These are phyloP conservation scores for Phascolomyces articulosus DNA, from an alignment of 371 early-diverging fungal species.

Conservation along the genomic window DNA sequence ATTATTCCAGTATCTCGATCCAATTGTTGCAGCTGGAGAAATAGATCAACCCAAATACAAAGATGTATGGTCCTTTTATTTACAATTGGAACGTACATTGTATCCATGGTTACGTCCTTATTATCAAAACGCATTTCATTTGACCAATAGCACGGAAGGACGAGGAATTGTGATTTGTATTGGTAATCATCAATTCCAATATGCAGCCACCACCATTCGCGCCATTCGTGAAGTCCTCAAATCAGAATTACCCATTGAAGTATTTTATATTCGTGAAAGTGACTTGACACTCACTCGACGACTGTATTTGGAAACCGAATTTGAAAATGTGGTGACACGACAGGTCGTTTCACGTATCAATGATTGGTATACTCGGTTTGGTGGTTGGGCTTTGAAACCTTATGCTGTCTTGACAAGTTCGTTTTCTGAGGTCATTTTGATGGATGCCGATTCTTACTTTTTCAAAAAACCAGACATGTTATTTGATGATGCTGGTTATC, in stretches of 20 bases:
- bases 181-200: conserved; percentile 64
- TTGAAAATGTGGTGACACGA: conserved; percentile 46
- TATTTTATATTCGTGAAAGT: conserved; percentile 61
- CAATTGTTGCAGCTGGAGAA: conserved; percentile 24
- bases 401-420: conserved; percentile 67
- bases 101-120: conserved; percentile 34
- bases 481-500: conserved; percentile 62
- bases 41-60: conserved; percentile 24
- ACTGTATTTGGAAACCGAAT: conserved; percentile 39
- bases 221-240: conserved; percentile 58
- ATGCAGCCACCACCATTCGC: conserved; percentile 57
- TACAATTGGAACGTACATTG: conserved; percentile 16
- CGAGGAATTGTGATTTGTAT: conserved; percentile 73
- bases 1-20: conserved; percentile 39
- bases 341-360: conserved; percentile 56
- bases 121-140: conserved; percentile 28
- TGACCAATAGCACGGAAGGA: conserved; percentile 31
- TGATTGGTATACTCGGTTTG: conserved; percentile 46
- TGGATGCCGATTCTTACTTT: conserved; percentile 79
- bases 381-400: conserved; percentile 69
- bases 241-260: conserved; percentile 71
- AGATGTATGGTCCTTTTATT: conserved; percentile 24
- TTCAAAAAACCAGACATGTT: conserved; percentile 61
- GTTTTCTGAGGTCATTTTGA: conserved; percentile 66
- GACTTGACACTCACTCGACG: conserved; percentile 54